Evolutionary conservation across 768 basidiomycete genomes (phyloP).

Genomic region (Leccinum subtestaceum): DNA sequence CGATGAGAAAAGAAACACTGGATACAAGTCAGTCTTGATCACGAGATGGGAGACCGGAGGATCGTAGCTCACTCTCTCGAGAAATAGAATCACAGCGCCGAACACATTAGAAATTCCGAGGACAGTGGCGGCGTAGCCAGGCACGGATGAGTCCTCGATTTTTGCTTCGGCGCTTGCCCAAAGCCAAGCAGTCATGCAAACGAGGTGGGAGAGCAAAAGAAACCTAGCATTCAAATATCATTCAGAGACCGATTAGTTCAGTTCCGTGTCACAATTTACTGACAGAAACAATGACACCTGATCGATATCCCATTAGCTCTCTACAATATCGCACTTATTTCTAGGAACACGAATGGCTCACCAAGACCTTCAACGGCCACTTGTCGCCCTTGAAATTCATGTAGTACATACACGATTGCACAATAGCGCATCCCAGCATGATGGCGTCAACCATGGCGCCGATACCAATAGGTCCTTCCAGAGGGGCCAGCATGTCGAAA

Average conservation of each 20-base stretch:
- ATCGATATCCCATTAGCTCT: conserved; percentile 1
- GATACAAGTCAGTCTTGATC: neutral
- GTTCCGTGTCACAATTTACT: conserved; percentile 1
- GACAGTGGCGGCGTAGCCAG: conserved; percentile 12
- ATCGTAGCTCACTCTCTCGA: conserved; percentile 14
- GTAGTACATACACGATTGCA: conserved; percentile 29
- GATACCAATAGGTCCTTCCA: conserved; percentile 26
- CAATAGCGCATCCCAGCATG: conserved; percentile 24
- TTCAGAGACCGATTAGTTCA: conserved; percentile 6
- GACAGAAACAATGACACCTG: conserved; percentile 20
- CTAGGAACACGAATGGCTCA: conserved; percentile 7
- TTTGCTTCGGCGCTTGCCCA: conserved; percentile 14
- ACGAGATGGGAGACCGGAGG: neutral
- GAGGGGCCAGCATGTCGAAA: conserved; percentile 17
- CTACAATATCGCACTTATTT: neutral
- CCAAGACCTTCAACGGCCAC: conserved; percentile 17
- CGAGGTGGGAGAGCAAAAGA: conserved; percentile 16
- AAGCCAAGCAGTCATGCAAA: conserved; percentile 19
- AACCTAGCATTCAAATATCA: conserved; percentile 5
- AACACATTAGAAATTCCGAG: conserved; percentile 19
- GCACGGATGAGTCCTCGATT: neutral
- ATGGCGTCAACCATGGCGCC: conserved; percentile 22
- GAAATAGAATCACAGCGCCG: conserved; percentile 14
- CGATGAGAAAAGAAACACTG: conserved; percentile 24
- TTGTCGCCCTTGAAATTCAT: conserved; percentile 14